These are phyloP conservation scores for slime mould (Dictyostelium discoideum) DNA, from an alignment of 78 protist genomes.

Conservation along the genomic window DNA sequence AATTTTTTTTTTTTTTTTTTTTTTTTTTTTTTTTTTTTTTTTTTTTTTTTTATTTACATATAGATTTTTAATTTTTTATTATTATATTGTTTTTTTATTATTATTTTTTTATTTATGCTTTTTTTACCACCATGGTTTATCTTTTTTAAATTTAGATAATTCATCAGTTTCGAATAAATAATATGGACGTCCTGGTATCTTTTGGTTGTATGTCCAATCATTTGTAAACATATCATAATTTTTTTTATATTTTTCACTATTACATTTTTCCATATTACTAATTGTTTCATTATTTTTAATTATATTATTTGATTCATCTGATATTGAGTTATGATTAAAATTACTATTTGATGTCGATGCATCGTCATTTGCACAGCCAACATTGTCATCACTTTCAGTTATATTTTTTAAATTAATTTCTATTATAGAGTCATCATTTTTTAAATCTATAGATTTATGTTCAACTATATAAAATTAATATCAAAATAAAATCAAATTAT, in stretches of 20 bases:
- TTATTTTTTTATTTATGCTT: neutral
- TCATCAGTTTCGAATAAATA: neutral
- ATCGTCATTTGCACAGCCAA: neutral
- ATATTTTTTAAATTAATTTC: neutral
- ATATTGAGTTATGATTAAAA: neutral
- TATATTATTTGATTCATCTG: neutral
- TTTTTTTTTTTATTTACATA: neutral
- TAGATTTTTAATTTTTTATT: neutral
- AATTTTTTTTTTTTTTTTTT: neutral
- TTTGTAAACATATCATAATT: neutral
- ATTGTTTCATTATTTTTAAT: neutral
- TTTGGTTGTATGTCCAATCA: neutral
- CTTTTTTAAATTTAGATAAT: neutral
- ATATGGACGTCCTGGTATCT: slow-evolving; percentile 3
- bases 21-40: neutral
- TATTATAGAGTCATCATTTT: neutral
- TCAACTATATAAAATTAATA: neutral
- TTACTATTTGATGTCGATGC: neutral
- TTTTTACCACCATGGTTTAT: slow-evolving; percentile 6
- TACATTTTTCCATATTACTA: neutral
- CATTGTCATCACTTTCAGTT: neutral
- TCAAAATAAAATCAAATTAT: neutral
- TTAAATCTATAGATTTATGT: neutral
- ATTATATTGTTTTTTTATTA: neutral
- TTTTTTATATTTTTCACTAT: slow-evolving; percentile 4